Base-by-base conservation (phyloP, 1,284 basidiomycete species). In the Ceratorhiza oryzae-sativae region DNA sequence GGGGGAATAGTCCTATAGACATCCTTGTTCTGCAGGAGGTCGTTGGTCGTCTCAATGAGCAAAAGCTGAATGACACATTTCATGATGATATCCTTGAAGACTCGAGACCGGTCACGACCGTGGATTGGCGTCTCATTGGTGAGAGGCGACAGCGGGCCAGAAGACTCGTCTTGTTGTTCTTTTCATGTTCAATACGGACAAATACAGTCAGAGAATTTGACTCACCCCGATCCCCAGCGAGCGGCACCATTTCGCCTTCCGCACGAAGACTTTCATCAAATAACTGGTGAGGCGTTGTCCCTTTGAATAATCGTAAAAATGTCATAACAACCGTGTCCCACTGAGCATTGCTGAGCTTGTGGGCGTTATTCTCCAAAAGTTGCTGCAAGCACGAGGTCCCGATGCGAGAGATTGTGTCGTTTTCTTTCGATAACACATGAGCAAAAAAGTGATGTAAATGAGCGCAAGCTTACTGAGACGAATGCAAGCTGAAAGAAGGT, bases 1-100 rank as follows among this genome's bases (percentile, higher is more conserved):
- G 97, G 94, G 34, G 97, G 97, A 77, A 99, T 99, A 3, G 93
- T 94, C 65, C 86, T 87, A 83, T 99, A 99, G 60, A 99, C 93
- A 62, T 92, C 89, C 75, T 93, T 86, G 78, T 97, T 97, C 73
- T 95, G 92, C 42, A 99, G 86, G 15, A 99, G 85, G 77, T 99
- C 97, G 79, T 97, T 95, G 6, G 95, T 97, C 20, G 95, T 99
- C 82, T 99, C 97, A 77, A 99, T 99, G 53, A 99, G 87, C 67
- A 99, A 85, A 20, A 99, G 83, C 79, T 99, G 97, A 39, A 99
- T 86, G 32, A 99, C 97, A 80, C 97, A 99, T 90, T 99, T 99
- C 77, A 99, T 95, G 76, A 99, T 99, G 80, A 99, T 98, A 81
- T 99, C 97, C 80, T 96, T 94, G 88, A 99, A 99, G 67, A 95